Evolutionary conservation across 352 stramenopile genomes (phyloP), one percentile per base, ranked within the genome.

Genomic region (Salisapilia sapeloensis): DNA sequence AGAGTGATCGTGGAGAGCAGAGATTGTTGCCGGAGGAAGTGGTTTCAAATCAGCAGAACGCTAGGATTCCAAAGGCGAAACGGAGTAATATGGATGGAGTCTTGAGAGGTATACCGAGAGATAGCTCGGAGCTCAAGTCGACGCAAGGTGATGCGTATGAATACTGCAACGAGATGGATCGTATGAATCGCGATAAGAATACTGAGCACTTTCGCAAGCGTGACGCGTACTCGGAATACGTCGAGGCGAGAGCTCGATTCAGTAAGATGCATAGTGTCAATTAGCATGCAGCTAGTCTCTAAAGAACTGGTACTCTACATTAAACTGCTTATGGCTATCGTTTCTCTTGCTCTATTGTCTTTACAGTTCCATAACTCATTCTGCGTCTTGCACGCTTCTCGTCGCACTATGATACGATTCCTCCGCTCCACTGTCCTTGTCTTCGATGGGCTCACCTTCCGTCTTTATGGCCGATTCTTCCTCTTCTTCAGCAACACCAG

Each of bases 231-330:
- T 90, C 75, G 6, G 75, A 87, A 33, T 90, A 90, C 36, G 71
- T 90, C 33, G 75, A 90, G 42, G 75, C 75, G n/a, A 62, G 71
- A 28, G 75, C 71, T 18, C 65, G 75, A 12, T 90, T 90, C 52
- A 87, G 71, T 44, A 90, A 90, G 46, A 86, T 90, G 71, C 75
- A 90, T 48, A 86, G 71, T 33, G 75, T 90, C 13, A 87, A 63
- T 14, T 90, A 55, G 42, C 19, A 16, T 29, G 24, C 12, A 29
- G n/a, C n/a, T n/a, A n/a, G n/a, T n/a, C n/a, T n/a, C n/a, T n/a
- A n/a, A n/a, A n/a, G n/a, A n/a, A n/a, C n/a, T n/a, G n/a, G n/a
- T n/a, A n/a, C n/a, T n/a, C n/a, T n/a, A n/a, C n/a, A n/a, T n/a
- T n/a, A n/a, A n/a, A n/a, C n/a, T n/a, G n/a, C n/a, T n/a, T n/a